Percentiles rank a stretch among this genome's conserved stretches.
Conservation (phyloP, 176 grass and related monocot species). For the Panicum miliaceum region DNA sequence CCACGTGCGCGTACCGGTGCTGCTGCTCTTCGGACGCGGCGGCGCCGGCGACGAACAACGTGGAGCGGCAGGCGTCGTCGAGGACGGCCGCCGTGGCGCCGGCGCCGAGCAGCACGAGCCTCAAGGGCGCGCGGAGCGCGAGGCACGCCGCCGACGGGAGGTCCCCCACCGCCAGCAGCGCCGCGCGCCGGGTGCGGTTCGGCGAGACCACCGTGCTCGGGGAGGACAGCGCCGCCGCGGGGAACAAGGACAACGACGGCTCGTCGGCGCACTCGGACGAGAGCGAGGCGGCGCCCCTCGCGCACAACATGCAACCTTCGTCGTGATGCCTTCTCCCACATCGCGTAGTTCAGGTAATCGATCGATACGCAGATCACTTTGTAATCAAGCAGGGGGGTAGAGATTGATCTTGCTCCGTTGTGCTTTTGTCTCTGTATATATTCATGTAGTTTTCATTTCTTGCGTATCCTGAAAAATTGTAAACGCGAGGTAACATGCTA, state of each 20-base stretch:
- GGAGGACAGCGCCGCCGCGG: background rate
- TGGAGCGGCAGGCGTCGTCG: slow-evolving; percentile 33
- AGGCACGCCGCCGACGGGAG: background rate
- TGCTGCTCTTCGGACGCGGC: slow-evolving; percentile 21
- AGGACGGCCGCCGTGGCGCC: slow-evolving; percentile 25
- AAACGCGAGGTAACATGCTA: background rate
- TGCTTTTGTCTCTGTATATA: too few relatives aligned
- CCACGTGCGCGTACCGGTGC: slow-evolving; percentile 57
- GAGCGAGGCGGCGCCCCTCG: slow-evolving; percentile 56
- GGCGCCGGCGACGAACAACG: too few relatives aligned
- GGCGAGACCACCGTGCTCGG: slow-evolving; percentile 50
- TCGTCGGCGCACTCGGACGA: slow-evolving; percentile 67
- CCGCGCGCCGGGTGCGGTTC: slow-evolving; percentile 42
- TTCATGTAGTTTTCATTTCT: background rate
- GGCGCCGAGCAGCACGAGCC: slow-evolving; percentile 27
- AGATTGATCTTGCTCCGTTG: background rate
- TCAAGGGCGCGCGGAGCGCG: slow-evolving; percentile 12
- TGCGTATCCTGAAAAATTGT: background rate
- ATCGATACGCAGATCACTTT: background rate
- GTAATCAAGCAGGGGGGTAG: background rate
- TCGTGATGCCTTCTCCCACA: background rate
- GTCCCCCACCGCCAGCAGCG: slow-evolving; percentile 11
- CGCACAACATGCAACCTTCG: slow-evolving; percentile 51
- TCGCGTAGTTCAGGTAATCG: slow-evolving; percentile 21
- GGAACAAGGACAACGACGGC: slow-evolving; percentile 35